Percentiles rank a stretch among this genome's conserved stretches.
Evolutionary conservation across 352 stramenopile genomes (phyloP).

Genomic region (Phytophthora sp.): DNA sequence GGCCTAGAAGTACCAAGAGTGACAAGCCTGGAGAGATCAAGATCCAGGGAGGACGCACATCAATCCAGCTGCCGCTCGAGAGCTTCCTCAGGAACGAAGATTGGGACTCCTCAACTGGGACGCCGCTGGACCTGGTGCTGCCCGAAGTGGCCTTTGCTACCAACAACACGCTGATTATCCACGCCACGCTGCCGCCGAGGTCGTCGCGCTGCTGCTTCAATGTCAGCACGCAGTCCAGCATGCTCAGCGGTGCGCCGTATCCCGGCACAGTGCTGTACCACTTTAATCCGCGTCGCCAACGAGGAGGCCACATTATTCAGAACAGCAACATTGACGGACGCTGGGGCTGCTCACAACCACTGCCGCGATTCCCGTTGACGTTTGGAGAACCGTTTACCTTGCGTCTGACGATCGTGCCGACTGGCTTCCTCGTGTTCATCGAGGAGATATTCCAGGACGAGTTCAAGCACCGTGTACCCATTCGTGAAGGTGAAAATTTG

Average conservation of each 20-base stretch:
- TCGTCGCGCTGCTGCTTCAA: constrained; percentile 82
- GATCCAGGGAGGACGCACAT: constrained; percentile 73
- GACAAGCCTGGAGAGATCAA: constrained; percentile 82
- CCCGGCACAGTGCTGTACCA: constrained; percentile 83
- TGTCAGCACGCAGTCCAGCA: constrained; percentile 72
- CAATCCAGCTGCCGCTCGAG: constrained; percentile 78
- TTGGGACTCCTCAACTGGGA: constrained; percentile 74
- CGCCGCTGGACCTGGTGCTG: constrained; percentile 68
- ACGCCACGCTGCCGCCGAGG: constrained; percentile 67
- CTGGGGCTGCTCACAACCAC: constrained; percentile 72
- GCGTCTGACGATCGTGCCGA: constrained; percentile 70
- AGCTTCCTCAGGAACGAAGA: constrained; percentile 80
- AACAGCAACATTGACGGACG: constrained; percentile 86
- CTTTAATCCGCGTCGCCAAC: constrained; percentile 75
- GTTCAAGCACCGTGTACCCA: constrained; percentile 86
- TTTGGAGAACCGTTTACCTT: constrained; percentile 84
- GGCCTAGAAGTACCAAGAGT: constrained; percentile 64
- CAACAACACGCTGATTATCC: constrained; percentile 88
- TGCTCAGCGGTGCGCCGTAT: constrained; percentile 73
- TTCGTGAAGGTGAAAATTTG: constrained; percentile 83
- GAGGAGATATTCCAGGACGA: constrained; percentile 86
- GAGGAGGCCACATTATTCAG: constrained; percentile 73
- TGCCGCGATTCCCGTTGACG: constrained; percentile 67
- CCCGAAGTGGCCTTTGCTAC: constrained; percentile 79
- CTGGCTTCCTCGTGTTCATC: constrained; percentile 79